A percentile compares a stretch with the other conserved stretches of the same genome.
Evolutionary conservation across 306 rosid genomes (phyloP).

Genomic region (Cucurbita pepo): DNA sequence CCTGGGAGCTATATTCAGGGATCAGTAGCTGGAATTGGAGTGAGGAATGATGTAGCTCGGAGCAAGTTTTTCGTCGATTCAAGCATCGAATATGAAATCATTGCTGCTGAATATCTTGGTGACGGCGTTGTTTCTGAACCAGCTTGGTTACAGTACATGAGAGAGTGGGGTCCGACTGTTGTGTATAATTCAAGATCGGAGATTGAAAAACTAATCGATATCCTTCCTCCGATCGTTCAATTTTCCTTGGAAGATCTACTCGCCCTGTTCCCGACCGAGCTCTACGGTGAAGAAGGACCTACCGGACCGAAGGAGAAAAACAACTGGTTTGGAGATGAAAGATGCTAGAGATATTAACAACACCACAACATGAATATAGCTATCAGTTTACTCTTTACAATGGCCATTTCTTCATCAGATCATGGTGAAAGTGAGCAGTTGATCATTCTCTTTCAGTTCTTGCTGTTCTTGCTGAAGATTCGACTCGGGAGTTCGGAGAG

Average conservation of each 20-base stretch:
- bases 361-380: not conserved
- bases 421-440: not conserved
- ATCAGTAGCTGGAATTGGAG: constrained; percentile 60
- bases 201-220: constrained; percentile 51
- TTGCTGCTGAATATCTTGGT: constrained; percentile 85
- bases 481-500: not conserved
- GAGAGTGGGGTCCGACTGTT: constrained; percentile 90
- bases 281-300: constrained; percentile 91
- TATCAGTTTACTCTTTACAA: not conserved
- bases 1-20: constrained; percentile 80
- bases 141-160: constrained; percentile 90
- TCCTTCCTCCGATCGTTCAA: constrained; percentile 61
- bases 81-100: constrained; percentile 43
- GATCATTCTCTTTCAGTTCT: not conserved
- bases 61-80: constrained; percentile 62
- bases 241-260: constrained; percentile 69
- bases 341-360: constrained; percentile 15
- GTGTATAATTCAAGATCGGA: constrained; percentile 51
- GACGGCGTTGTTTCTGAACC: constrained; percentile 54
- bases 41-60: constrained; percentile 54
- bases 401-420: not conserved
- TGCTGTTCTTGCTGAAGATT: not conserved
- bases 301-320: constrained; percentile 92
- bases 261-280: constrained; percentile 72
- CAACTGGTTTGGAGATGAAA: constrained; percentile 84